Evolutionary conservation across 192 early-diverging fungal genomes (phyloP), one percentile per base, ranked within the genome.

Genomic region (Umbelopsis sp.): DNA sequence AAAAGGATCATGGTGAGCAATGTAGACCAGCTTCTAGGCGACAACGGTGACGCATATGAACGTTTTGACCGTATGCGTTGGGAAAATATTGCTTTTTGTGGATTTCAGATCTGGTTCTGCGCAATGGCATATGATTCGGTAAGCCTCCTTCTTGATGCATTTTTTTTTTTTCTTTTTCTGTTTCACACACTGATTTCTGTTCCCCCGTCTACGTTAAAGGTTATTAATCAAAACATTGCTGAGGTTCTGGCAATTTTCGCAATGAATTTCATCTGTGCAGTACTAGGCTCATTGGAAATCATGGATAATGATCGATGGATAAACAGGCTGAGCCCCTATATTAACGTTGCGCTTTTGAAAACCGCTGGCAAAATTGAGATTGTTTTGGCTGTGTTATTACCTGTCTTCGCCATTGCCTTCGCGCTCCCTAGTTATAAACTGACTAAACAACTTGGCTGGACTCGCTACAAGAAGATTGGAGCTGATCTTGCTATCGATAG

Each of bases 381-480:
- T 38, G 72, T 52, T 22, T 70, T 81, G 10, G 59, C 75, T 5
- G 69, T 74, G 8, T 17, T 74, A 11, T 69, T 81, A n/a, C 22
- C 74, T 11, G 1, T 73, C 6, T 77, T 76, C 66, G 79, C 79
- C 17, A 17, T 56, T n/a, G 45, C 44, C 3, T 69, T 74, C 47
- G 69, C 31, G 20, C 73, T 70, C 43, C 47, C 77, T 6, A 74
- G 68, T 52, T 77, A 69, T 31, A 34, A 77, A 56, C 66, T 81
- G 68, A 71, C 70, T 24, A 56, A 67, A n/a, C 74, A 76, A n/a
- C 74, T 81, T 72, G 79, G 79, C 20, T 90, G 89, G 87, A 89
- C 83, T 67, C 85, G 88, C 54, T 88, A 86, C 79, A 88, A 88
- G 66, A 87, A 87, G 78, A 88, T 91, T 73, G 87, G 88, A 17